Base-by-base conservation (phyloP, 1,284 basidiomycete genomes). In the Ustilago crameri region DNA sequence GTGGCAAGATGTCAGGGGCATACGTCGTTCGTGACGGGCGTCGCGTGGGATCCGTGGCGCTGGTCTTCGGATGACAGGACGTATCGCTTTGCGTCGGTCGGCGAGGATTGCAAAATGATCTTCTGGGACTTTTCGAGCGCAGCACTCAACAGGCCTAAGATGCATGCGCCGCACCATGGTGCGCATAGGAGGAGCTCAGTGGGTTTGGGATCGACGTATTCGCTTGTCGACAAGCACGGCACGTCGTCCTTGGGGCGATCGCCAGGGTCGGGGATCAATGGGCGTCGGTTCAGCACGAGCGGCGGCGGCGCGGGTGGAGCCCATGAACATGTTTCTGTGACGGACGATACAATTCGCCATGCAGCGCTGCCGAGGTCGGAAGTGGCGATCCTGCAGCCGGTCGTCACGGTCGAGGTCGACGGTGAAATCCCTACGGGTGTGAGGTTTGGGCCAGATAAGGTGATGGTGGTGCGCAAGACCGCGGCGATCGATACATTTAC, bases 1-100 rank as follows among this genome's bases (percentile, higher is more conserved):
- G 89, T 98, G n/a, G 95, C 95, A 3, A 88, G 95, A 48, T 97
- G 95, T 85, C 94, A 97, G 84, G 96, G 95, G 0, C 95, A 98
- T 82, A 91, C 93, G 0, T 95, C 93, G 1, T 98, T 96, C 80
- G 92, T 98, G 5, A 91, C 92, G 0, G 87, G 89, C 3, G 87
- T 98, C 9, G 91, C 91, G 0, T 98, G 97, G 82, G 96, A 98
- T 84, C 90, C 91, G 14, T 82, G 79, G 76, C 45, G 74, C 18
- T 86, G 89, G 50, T 88, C 91, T 22, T 91, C 91, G 5, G 72
- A 73, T 20, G 74, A 80, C 10, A 48, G 68, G 10, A 76, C 68
- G 1, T 80, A 82, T 48, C 67, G 81, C 5, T 74, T 82, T 40
- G 75, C 68, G 3, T 75, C 73, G 20, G 79, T 81, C 2, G 80